Conservation (phyloP, 805 yeast species). For the Suhomyces sp. region DNA sequence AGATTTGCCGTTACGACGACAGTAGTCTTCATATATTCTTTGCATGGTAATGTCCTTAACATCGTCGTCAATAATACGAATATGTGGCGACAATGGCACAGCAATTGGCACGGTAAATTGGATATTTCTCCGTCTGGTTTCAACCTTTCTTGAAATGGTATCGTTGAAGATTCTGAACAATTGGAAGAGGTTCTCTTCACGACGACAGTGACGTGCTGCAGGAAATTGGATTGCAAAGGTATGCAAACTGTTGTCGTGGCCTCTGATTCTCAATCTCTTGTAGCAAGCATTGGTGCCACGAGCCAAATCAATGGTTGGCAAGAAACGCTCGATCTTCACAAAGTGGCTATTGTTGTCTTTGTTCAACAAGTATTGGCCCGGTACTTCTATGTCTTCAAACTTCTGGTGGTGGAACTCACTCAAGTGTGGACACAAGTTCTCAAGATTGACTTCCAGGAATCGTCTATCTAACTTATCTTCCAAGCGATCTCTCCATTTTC, state of each 20-base stretch:
- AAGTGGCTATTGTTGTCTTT: slow-evolving; percentile 89
- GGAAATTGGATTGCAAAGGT: slow-evolving; percentile 97
- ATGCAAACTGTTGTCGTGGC: slow-evolving; percentile 89
- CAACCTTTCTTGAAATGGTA: slow-evolving; percentile 74
- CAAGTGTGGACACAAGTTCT: slow-evolving; percentile 88
- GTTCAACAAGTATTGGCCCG: slow-evolving; percentile 91
- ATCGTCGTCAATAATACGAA: slow-evolving; percentile 85
- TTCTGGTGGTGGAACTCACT: slow-evolving; percentile 98
- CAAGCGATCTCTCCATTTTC: slow-evolving; percentile 89
- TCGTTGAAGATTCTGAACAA: slow-evolving; percentile 86
- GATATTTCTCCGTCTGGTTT: slow-evolving; percentile 81
- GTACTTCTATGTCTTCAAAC: slow-evolving; percentile 95
- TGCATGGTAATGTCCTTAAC: slow-evolving; percentile 72
- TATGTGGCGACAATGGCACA: slow-evolving; percentile 91
- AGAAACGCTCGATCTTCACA: slow-evolving; percentile 86
- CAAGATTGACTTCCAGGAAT: slow-evolving; percentile 75
- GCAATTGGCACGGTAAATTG: slow-evolving; percentile 87
- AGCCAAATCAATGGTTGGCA: slow-evolving; percentile 83
- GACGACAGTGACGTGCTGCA: slow-evolving; percentile 93
- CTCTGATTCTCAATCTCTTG: slow-evolving; percentile 83
- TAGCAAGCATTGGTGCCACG: slow-evolving; percentile 90
- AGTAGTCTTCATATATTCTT: slow-evolving; percentile 81
- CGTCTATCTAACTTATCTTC: slow-evolving; percentile 90
- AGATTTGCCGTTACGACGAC: slow-evolving; percentile 66
- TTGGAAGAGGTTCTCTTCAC: slow-evolving; percentile 94